Evolutionary conservation across 2,329 filamentous ascomycete species (phyloP), one percentile per base, ranked within the genome.

Genomic region (Fusarium xylarioides): DNA sequence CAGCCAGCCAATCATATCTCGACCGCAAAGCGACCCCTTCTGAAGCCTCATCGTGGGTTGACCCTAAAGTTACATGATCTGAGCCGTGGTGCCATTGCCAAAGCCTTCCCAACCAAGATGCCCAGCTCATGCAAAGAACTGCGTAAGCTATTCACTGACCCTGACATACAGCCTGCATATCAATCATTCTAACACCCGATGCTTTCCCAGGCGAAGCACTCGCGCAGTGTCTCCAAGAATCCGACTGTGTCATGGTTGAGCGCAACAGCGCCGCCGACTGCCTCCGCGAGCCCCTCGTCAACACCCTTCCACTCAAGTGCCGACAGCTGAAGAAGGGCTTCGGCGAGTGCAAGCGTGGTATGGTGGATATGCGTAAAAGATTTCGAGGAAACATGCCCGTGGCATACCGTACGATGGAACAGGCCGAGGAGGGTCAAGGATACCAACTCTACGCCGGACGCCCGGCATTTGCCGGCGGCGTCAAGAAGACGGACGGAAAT

Each of bases 301-400:
- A 96, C 72, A 92, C 91, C 11, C 91, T 99, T 19, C 95, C 96
- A 26, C 91, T 89, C 30, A 91, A 92, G 83, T 99, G 96, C 84
- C 94, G 95, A 81, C 95, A 98, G 83, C 89, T 99, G 68, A 94
- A 95, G 82, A 95, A 94, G 82, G 94, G 95, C 50, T 96, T 97
- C 79, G 93, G 94, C 81, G 94, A 98, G 81, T 99, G 96, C 89
- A 97, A 97, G 80, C 93, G 95, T 74, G 96, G 96, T 74, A 91
- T 97, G 90, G 93, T 98, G 77, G 96, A 99, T 82, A 99, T 99
- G 96, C 93, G 96, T 82, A 98, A 98, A 86, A 92, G 96, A 38
- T 98, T 99, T 84, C 90, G 96, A 63, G 96, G 96, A 66, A 98
- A 98, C 85, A 90, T 94, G 81, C 95, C 96, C 60, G 91, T 97